A percentile compares a stretch with the other conserved stretches of the same genome.
Conservation (phyloP, 1,284 basidiomycete species). For the Meira nashicola region DNA sequence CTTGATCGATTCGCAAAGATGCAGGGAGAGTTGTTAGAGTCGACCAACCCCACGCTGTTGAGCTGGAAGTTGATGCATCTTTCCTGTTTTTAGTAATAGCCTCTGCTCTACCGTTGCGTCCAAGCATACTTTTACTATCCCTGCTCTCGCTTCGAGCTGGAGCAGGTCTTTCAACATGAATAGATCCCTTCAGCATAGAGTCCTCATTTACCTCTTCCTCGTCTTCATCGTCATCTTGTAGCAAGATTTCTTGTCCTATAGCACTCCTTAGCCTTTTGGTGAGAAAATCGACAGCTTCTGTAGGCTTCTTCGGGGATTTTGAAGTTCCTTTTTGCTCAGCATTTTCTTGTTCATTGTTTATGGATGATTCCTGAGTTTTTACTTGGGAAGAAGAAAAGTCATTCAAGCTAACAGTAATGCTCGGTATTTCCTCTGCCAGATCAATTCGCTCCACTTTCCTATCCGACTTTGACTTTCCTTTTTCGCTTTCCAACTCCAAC, state of each 20-base stretch:
- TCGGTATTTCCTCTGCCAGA: no score
- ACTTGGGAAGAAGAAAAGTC: no score
- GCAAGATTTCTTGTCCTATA: conserved; percentile 1
- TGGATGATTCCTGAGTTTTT: no score
- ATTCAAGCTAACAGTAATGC: no score
- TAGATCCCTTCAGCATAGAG: no score
- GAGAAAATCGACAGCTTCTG: background rate
- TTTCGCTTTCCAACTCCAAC: no score
- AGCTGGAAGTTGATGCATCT: background rate
- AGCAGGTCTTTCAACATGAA: background rate
- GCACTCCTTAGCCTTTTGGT: conserved; percentile 8
- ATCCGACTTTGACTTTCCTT: no score
- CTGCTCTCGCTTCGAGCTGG: background rate
- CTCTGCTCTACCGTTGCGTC: background rate
- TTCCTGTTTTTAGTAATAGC: background rate
- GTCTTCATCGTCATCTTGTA: background rate
- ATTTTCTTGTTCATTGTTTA: no score
- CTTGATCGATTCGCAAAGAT: background rate
- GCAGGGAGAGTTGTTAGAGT: background rate
- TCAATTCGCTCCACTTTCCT: no score
- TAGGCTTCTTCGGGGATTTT: no score
- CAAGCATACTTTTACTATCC: background rate
- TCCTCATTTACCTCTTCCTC: background rate
- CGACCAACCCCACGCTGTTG: background rate
- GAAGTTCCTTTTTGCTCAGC: no score